Evolutionary conservation across 352 stramenopile genomes (phyloP).

Genomic region (Lagenidium giganteum): DNA sequence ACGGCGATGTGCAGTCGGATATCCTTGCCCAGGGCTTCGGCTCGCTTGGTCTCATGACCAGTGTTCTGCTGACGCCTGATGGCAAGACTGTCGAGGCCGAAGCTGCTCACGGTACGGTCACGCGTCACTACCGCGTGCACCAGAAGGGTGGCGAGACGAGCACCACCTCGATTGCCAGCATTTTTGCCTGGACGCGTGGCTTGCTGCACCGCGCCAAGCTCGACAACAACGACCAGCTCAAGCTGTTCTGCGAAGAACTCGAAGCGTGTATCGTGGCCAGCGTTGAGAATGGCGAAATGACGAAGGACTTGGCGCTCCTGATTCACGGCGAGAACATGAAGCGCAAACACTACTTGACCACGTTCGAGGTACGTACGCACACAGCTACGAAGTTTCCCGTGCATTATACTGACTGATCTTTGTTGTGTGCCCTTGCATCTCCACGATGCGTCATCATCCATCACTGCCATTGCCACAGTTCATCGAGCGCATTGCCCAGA

Average conservation of each 20-base stretch:
- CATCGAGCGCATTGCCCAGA: slow-evolving; percentile 45
- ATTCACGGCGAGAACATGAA: slow-evolving; percentile 71
- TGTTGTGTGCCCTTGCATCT: no score
- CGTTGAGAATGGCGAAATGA: slow-evolving; percentile 83
- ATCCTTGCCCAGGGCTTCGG: slow-evolving; percentile 86
- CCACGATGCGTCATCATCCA: no score
- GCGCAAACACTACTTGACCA: slow-evolving; percentile 81
- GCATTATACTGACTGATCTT: no score
- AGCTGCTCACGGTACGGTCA: slow-evolving; percentile 87
- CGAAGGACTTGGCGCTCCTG: slow-evolving; percentile 83
- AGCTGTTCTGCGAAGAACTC: slow-evolving; percentile 65
- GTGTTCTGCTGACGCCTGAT: slow-evolving; percentile 76
- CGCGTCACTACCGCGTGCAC: slow-evolving; percentile 83
- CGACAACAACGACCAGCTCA: slow-evolving; percentile 74
- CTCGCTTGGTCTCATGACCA: slow-evolving; percentile 87
- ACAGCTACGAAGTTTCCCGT: no score
- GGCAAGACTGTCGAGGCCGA: slow-evolving; percentile 87
- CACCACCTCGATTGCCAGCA: slow-evolving; percentile 87
- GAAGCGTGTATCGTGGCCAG: slow-evolving; percentile 74
- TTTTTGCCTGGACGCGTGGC: slow-evolving; percentile 87
- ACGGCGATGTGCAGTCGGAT: slow-evolving; percentile 89
- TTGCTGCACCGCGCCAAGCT: slow-evolving; percentile 82
- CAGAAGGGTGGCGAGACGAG: slow-evolving; percentile 86
- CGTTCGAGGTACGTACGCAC: slow-evolving; percentile 38
- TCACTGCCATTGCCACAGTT: slow-evolving; percentile 33